These are phyloP conservation scores for Hsuehochloa calcarea DNA, from an alignment of 176 grass and related monocot genomes.

Conservation along the genomic window DNA sequence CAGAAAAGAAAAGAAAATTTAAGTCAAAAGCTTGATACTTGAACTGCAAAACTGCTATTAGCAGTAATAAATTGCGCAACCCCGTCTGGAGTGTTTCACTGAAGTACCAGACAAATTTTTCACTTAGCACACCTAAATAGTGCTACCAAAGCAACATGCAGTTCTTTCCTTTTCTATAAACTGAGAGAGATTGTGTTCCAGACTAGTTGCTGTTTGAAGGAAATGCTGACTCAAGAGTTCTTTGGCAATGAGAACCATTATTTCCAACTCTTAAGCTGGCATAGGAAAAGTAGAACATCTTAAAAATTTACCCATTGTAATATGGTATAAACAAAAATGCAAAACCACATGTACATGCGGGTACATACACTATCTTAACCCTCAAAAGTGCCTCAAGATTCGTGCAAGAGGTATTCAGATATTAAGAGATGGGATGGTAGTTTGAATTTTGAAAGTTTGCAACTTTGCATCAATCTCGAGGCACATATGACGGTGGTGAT, in stretches of 20 bases:
- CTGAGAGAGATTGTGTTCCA: neutral
- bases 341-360: no score
- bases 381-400: no score
- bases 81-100: neutral
- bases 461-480: no score
- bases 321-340: neutral
- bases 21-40: conserved; percentile 7
- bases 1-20: conserved; percentile 10
- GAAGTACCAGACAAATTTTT: neutral
- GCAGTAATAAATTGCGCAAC: neutral
- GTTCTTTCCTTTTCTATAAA: neutral
- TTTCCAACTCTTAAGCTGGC: neutral
- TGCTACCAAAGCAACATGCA: neutral
- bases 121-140: neutral
- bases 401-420: no score
- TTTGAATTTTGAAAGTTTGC: no score
- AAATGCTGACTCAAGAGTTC: neutral
- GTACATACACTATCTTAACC: no score
- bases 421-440: no score
- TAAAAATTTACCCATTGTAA: neutral
- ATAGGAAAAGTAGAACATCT: neutral
- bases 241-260: neutral
- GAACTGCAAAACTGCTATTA: neutral
- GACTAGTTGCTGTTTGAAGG: neutral
- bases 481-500: no score